Base-by-base conservation (phyloP, 1,284 basidiomycete species). In the Vanrija sp. region DNA sequence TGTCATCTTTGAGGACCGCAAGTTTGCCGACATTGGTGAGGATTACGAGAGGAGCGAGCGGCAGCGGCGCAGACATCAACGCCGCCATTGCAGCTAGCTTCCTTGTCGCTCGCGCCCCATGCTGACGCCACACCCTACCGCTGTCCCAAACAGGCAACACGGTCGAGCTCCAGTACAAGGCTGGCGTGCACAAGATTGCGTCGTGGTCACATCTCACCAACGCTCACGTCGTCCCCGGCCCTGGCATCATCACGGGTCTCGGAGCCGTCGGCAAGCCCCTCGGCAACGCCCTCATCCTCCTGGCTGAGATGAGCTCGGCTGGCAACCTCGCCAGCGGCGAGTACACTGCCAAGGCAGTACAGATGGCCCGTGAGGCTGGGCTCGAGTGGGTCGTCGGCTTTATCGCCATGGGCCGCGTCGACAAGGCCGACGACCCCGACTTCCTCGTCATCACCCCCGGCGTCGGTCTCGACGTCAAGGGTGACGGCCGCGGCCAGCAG, bases 121-220 rank as follows among this genome's bases (percentile, higher is more conserved):
- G 31, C 31, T 31, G n/a, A 31, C 41, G 19, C 41, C 41, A 15
- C 41, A 42, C 19, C n/a, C 22, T 15, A 42, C 41, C 19, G 48
- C 48, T 51, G 46, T 45, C 59, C 44, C 27, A n/a, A 20, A 16
- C 53, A 97, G 94, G 95, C 41, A 98, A 98, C 78, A 98, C 96
- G 2, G 96, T 98, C 57, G 85, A 86, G 6, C 79, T 97, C 25
- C 96, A 99, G 73, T 99, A 99, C 78, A 87, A 88, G 1, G 84
- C 87, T 22, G 96, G 96, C 25, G 83, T 96, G 14, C 89, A 98
- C 80, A 88, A 86, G 68, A 98, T 98, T 67, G 86, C 94, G 22
- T 86, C 83, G 45, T 99, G 96, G 96, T 85, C 95, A 6, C 91
- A 99, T 71, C 85, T 99, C 66, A 98, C 94, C 53, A 98, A 98